Evolutionary conservation across 1,139 yeast genomes (phyloP).

Genomic region (Debaryomyces fabryi): DNA sequence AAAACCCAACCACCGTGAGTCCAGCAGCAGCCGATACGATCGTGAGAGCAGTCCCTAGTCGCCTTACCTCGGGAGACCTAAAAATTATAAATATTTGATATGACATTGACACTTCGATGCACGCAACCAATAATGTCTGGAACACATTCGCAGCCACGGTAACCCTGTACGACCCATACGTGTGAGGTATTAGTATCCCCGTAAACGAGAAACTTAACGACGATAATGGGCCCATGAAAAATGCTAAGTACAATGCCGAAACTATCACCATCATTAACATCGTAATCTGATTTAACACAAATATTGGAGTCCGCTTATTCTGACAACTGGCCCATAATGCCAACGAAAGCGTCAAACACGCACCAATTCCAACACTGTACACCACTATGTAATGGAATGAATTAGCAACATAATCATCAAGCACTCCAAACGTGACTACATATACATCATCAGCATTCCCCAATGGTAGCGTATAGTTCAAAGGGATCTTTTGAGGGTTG

Average conservation of each 20-base stretch:
- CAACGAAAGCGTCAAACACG: conserved; percentile 27
- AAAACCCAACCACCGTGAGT: conserved; percentile 53
- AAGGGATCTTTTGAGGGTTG: conserved; percentile 19
- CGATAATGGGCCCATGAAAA: conserved; percentile 55
- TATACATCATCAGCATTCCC: conserved; percentile 8
- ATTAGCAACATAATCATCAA: conserved; percentile 15
- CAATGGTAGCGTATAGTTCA: conserved; percentile 23
- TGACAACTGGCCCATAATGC: conserved; percentile 42
- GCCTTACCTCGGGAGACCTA: conserved; percentile 49
- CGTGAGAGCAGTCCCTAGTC: conserved; percentile 43
- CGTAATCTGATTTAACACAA: conserved; percentile 64
- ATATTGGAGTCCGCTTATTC: conserved; percentile 64
- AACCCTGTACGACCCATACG: conserved; percentile 29
- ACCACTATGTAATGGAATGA: conserved; percentile 16
- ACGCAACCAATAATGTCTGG: conserved; percentile 57
- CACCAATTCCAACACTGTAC: conserved; percentile 34
- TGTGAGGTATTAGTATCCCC: conserved; percentile 32
- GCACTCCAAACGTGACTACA: conserved; percentile 15
- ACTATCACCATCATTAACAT: conserved; percentile 58
- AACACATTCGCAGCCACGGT: conserved; percentile 63
- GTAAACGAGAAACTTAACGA: conserved; percentile 56
- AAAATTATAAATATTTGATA: conserved; percentile 75
- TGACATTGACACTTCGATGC: conserved; percentile 65
- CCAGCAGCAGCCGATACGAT: conserved; percentile 46
- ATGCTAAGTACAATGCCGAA: conserved; percentile 58